Evolutionary conservation across 2,329 filamentous ascomycete genomes (phyloP).

Genomic region (Pseudogymnoascus sp.): DNA sequence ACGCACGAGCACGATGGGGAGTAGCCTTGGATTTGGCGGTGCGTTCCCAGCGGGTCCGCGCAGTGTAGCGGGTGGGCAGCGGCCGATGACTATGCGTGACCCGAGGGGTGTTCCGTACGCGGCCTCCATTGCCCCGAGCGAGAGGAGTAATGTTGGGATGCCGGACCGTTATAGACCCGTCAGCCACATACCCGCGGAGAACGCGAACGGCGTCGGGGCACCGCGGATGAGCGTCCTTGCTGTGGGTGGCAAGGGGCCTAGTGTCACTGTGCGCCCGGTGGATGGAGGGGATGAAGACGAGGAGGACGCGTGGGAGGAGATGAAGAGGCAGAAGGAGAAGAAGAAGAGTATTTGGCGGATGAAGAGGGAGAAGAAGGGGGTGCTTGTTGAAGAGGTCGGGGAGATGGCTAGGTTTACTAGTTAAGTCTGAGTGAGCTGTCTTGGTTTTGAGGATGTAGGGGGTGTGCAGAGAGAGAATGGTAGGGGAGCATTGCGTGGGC

Average conservation of each 20-base stretch:
- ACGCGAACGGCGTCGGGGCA: conserved; percentile 31
- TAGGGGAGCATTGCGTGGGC: neutral
- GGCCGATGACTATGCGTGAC: conserved; percentile 11
- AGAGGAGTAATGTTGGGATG: conserved; percentile 87
- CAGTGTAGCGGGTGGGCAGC: conserved; percentile 40
- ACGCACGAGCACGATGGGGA: neutral
- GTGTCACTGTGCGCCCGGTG: conserved; percentile 15
- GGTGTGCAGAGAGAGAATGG: too few species aligned
- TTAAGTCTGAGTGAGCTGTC: neutral
- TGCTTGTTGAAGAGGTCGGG: neutral
- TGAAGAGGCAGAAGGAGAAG: conserved; percentile 61
- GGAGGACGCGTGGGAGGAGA: conserved; percentile 61
- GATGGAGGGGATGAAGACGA: conserved; percentile 42
- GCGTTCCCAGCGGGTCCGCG: conserved; percentile 54
- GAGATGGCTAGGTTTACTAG: neutral
- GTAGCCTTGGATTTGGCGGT: neutral
- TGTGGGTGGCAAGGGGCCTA: conserved; percentile 14
- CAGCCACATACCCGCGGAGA: conserved; percentile 47
- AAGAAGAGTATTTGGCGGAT: conserved; percentile 58
- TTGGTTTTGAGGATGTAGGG: neutral
- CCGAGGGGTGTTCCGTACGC: conserved; percentile 51
- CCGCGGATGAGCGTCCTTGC: conserved; percentile 38
- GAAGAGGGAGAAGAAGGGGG: conserved; percentile 41
- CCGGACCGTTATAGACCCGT: conserved; percentile 88
- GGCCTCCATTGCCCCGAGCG: conserved; percentile 87